A percentile compares a stretch with the other conserved stretches of the same genome.
Evolutionary conservation across 495 filamentous ascomycete genomes (phyloP).

Genomic region (Aspergillus nidulans): DNA sequence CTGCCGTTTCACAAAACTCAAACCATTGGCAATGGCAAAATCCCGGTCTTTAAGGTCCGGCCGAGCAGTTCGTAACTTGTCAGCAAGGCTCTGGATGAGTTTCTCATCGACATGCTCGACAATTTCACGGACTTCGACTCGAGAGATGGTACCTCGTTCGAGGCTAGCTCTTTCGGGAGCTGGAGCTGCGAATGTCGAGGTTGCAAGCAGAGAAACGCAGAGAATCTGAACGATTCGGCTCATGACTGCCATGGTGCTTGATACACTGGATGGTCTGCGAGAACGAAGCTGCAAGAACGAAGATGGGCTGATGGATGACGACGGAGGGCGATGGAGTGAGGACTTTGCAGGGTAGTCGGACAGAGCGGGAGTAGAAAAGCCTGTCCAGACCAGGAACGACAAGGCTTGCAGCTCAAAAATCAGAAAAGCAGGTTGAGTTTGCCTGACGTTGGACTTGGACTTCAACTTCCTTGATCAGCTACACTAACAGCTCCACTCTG

Average conservation of each 20-base stretch:
- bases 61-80: neutral
- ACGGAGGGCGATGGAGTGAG: neutral
- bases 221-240: conserved; percentile 23
- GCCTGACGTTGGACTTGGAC: neutral
- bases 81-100: neutral
- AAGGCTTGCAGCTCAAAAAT: neutral
- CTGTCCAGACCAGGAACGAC: neutral
- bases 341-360: neutral
- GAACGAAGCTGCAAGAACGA: neutral
- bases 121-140: conserved; percentile 13
- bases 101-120: conserved; percentile 8
- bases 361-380: neutral
- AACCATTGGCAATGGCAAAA: neutral
- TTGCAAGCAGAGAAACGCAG: conserved; percentile 24
- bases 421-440: neutral
- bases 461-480: neutral
- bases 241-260: conserved; percentile 11
- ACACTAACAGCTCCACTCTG: conserved; percentile 1
- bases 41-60: neutral
- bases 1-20: neutral
- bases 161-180: conserved; percentile 8
- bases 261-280: neutral
- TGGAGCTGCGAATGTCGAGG: conserved; percentile 21
- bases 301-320: neutral
- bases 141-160: conserved; percentile 4